These are phyloP conservation scores for Penicillium samsonianum DNA, from an alignment of 495 filamentous ascomycete species.

Conservation along the genomic window DNA sequence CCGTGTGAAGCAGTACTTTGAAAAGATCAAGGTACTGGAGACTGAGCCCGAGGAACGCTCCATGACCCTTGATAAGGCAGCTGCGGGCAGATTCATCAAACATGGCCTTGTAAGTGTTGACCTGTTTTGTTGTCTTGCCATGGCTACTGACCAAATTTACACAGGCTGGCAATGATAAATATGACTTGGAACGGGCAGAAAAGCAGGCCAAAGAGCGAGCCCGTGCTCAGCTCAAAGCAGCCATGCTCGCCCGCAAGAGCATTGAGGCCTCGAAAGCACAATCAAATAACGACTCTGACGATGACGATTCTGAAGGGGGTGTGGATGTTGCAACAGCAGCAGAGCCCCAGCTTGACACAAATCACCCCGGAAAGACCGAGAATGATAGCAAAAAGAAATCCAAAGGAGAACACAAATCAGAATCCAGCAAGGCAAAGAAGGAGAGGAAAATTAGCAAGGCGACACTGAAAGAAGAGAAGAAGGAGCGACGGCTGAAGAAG, in stretches of 20 bases:
- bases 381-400: conserved; percentile 27
- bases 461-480: conserved; percentile 31
- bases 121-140: neutral
- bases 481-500: conserved; percentile 45
- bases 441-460: conserved; percentile 35
- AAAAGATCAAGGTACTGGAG: conserved; percentile 79
- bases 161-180: conserved; percentile 65
- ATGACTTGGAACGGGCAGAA: conserved; percentile 56
- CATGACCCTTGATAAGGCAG: conserved; percentile 73
- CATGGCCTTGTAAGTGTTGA: conserved; percentile 64
- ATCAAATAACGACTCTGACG: conserved; percentile 28
- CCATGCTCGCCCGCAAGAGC: conserved; percentile 39
- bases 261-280: conserved; percentile 29
- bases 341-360: neutral
- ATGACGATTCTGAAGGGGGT: conserved; percentile 27
- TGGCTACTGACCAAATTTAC: conserved; percentile 14
- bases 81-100: conserved; percentile 77
- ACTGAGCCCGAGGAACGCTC: conserved; percentile 53
- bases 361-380: conserved; percentile 10
- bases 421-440: conserved; percentile 22
- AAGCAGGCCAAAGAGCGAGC: conserved; percentile 54
- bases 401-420: conserved; percentile 24
- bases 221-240: conserved; percentile 52
- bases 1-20: conserved; percentile 85
- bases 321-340: conserved; percentile 11